phyloP scores from a whole-genome alignment of 2,329 filamentous ascomycete genomes.

The Dactylellina parvicollis region DNA sequence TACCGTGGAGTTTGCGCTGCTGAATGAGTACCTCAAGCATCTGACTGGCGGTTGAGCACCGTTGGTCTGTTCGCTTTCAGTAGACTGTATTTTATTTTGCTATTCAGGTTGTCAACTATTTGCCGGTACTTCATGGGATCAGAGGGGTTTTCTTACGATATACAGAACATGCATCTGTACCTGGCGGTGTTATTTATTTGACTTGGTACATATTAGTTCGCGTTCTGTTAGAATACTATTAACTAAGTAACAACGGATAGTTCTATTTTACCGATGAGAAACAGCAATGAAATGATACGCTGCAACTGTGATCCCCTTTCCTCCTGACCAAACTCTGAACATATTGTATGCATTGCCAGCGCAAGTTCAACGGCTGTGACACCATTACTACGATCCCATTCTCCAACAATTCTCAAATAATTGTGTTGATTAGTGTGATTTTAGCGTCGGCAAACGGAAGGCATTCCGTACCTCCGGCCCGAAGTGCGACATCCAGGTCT shows the following conservation, averaged over 20 bases:
- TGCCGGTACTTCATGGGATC: background rate
- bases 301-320: no score
- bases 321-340: no score
- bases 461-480: slow-evolving; percentile 16
- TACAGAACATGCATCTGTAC: background rate
- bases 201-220: background rate
- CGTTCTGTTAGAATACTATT: background rate
- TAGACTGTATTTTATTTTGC: background rate
- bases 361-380: no score
- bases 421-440: slow-evolving; percentile 21
- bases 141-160: background rate
- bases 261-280: no score
- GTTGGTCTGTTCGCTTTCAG: background rate
- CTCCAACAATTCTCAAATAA: background rate
- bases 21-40: slow-evolving; percentile 39
- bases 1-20: slow-evolving; percentile 40
- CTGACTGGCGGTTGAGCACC: background rate
- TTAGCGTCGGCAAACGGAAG: slow-evolving; percentile 22
- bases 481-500: slow-evolving; percentile 20
- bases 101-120: background rate
- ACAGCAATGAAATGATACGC: no score
- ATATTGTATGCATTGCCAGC: no score
- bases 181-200: background rate
- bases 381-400: no score
- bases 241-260: no score